phyloP scores from a whole-genome alignment of 768 basidiomycete genomes.

The Asterophora lycoperdoides region DNA sequence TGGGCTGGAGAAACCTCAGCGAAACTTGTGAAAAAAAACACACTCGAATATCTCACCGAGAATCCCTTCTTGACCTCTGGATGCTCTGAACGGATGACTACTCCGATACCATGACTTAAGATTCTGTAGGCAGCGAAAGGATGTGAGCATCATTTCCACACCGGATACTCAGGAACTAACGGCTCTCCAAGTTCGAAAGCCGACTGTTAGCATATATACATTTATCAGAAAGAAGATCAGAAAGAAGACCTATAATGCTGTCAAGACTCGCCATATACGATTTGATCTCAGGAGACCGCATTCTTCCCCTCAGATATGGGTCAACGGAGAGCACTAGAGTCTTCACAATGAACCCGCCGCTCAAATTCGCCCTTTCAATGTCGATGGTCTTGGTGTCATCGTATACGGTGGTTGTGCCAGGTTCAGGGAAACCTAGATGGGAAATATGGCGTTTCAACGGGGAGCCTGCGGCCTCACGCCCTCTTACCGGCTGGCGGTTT shows the following conservation, averaged over 20 bases:
- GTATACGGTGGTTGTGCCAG: conserved; percentile 42
- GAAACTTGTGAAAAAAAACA: too few relatives aligned
- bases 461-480: too few relatives aligned
- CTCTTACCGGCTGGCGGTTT: conserved; percentile 2
- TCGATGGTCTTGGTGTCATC: conserved; percentile 33
- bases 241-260: conserved; percentile 8
- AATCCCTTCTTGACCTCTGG: conserved; percentile 22
- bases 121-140: conserved; percentile 18
- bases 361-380: conserved; percentile 17
- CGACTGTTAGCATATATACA: conserved; percentile 5
- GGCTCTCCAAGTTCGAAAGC: conserved; percentile 10
- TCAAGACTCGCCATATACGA: not conserved
- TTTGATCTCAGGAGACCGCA: too few relatives aligned
- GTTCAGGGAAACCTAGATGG: conserved; percentile 35
- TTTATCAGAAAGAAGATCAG: conserved; percentile 9
- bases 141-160: not conserved
- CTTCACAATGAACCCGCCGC: conserved; percentile 20
- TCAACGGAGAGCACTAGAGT: conserved; percentile 11
- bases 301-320: too few relatives aligned
- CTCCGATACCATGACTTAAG: conserved; percentile 28
- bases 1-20: conserved; percentile 25
- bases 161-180: not conserved
- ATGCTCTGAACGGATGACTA: conserved; percentile 32
- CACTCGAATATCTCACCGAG: too few relatives aligned
- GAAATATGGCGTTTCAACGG: too few relatives aligned